These are phyloP conservation scores for Verticillium dahliae DNA, from an alignment of 2,329 filamentous ascomycete genomes.

Conservation along the genomic window DNA sequence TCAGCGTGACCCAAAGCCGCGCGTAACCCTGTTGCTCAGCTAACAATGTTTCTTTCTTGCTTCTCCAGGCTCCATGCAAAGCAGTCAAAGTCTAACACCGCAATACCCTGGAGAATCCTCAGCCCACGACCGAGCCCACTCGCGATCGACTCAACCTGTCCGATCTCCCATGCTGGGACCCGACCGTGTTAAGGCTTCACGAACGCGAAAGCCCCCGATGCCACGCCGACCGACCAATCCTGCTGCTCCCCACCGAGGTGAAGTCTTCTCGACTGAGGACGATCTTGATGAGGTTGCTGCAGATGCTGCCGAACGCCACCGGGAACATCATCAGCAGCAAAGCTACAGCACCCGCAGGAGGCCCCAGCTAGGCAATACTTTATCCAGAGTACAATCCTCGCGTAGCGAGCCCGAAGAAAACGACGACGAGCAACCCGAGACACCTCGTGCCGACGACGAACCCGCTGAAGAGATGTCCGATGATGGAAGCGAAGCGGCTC, in stretches of 20 bases:
- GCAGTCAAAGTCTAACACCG: slow-evolving; percentile 1
- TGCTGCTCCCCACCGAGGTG: slow-evolving; percentile 70
- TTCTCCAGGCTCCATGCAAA: slow-evolving; percentile 10
- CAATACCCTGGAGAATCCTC: slow-evolving; percentile 27
- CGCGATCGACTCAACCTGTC: slow-evolving; percentile 24
- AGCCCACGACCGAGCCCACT: slow-evolving; percentile 31
- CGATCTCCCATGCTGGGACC: slow-evolving; percentile 38
- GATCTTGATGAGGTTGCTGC: slow-evolving; percentile 73
- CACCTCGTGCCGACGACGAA: slow-evolving; percentile 16
- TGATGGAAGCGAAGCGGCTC: slow-evolving; percentile 23
- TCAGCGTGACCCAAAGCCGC: slow-evolving; percentile 10
- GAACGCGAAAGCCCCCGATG: slow-evolving; percentile 66
- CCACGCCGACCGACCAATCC: slow-evolving; percentile 63
- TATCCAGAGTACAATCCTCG: slow-evolving; percentile 36
- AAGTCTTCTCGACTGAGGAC: slow-evolving; percentile 88
- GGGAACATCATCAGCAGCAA: slow-evolving; percentile 17
- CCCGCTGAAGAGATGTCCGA: slow-evolving; percentile 25
- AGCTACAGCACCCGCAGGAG: slow-evolving; percentile 25
- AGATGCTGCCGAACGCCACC: slow-evolving; percentile 47
- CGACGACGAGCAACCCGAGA: slow-evolving; percentile 5
- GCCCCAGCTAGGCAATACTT: slow-evolving; percentile 20
- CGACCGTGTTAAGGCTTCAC: slow-evolving; percentile 42
- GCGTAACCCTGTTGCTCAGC: background rate
- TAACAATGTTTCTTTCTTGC: background rate
- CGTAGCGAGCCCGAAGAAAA: slow-evolving; percentile 19